These are phyloP conservation scores for Eutrema japonicum DNA, from an alignment of 345 rosid species.

Conservation along the genomic window DNA sequence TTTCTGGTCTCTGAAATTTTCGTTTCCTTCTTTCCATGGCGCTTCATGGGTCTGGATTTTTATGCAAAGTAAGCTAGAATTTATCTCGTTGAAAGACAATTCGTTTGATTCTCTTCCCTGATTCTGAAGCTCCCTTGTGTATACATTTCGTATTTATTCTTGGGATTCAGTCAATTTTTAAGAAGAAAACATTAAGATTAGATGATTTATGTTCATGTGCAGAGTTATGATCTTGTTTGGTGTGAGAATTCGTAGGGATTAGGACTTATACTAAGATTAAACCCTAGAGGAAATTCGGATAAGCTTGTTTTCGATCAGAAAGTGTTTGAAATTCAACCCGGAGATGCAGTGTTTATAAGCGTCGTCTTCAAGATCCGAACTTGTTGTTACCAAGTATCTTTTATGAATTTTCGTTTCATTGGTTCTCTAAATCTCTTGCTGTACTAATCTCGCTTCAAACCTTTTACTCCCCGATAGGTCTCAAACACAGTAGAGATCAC, in stretches of 20 bases:
- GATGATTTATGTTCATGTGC: not conserved
- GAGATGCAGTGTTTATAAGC: not conserved
- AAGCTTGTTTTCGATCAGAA: not conserved
- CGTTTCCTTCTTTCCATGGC: conserved; percentile 45
- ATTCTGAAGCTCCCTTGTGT: conserved; percentile 12
- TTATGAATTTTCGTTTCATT: not conserved
- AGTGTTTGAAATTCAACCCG: not conserved
- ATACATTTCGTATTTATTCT: not conserved
- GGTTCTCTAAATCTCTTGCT: conserved; percentile 12
- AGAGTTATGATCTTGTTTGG: not conserved
- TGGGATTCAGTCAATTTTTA: conserved; percentile 1
- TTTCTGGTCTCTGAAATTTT: not conserved
- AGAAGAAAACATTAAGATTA: not conserved
- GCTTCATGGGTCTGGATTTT: conserved; percentile 45
- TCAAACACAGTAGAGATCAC: conserved; percentile 38
- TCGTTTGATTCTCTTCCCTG: not conserved
- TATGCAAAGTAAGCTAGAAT: conserved; percentile 46
- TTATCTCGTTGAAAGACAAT: not conserved
- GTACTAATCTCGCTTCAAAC: not conserved
- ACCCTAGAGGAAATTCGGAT: not conserved
- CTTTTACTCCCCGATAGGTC: conserved; percentile 30
- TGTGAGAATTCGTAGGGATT: not conserved
- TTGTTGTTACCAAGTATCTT: not conserved
- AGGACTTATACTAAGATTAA: not conserved
- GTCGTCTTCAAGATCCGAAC: conserved; percentile 15